Evolutionary conservation across 306 rosid species (phyloP).

Genomic region (Begonia fuchsioides): DNA sequence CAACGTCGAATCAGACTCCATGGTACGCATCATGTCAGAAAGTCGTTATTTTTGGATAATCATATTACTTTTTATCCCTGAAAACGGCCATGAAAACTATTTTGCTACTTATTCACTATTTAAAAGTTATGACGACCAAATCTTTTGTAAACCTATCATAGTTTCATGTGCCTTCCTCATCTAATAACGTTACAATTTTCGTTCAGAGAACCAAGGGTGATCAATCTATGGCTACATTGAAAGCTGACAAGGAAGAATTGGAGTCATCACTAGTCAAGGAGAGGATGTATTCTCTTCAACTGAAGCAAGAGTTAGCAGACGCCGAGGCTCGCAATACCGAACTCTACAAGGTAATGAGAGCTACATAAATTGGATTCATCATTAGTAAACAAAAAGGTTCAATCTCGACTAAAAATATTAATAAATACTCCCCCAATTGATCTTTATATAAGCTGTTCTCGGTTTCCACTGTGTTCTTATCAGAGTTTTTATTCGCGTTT

Average conservation of each 20-base stretch:
- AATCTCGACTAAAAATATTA: neutral
- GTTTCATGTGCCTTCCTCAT: too few relatives aligned
- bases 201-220: conserved; percentile 57
- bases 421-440: neutral
- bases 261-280: conserved; percentile 62
- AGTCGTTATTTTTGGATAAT: conserved; percentile 12
- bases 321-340: conserved; percentile 63
- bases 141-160: too few relatives aligned
- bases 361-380: neutral
- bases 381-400: too few relatives aligned
- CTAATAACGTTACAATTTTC: neutral
- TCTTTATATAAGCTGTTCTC: too few relatives aligned
- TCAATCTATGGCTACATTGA: conserved; percentile 31
- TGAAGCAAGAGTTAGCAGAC: conserved; percentile 67
- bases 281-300: conserved; percentile 44
- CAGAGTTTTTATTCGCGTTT: neutral
- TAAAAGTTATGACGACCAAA: too few relatives aligned
- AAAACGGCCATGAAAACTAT: too few relatives aligned
- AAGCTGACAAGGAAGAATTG: conserved; percentile 64
- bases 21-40: conserved; percentile 26
- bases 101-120: too few relatives aligned
- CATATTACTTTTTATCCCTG: neutral
- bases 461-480: too few relatives aligned
- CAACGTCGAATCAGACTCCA: conserved; percentile 34
- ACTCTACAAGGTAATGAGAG: conserved; percentile 59